Conservation (phyloP, 306 rosid species). For the Oemleria cerasiformis region DNA sequence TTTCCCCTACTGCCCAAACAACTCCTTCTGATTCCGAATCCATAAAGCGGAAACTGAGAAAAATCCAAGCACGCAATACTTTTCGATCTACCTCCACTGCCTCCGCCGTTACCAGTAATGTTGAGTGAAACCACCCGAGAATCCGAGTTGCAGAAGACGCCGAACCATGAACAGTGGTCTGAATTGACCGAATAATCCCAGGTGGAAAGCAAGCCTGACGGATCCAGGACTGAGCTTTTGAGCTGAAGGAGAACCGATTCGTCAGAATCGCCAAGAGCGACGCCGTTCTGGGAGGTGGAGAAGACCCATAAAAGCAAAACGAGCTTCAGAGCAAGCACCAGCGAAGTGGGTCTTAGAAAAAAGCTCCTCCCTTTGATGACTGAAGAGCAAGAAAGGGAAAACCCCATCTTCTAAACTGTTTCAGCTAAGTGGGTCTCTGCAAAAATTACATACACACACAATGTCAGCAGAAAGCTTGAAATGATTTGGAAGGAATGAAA, state of each 20-base stretch:
- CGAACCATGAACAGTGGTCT: slow-evolving; percentile 57
- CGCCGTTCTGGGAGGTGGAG: slow-evolving; percentile 12
- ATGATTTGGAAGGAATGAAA: background rate
- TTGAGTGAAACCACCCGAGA: slow-evolving; percentile 66
- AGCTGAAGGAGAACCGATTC: slow-evolving; percentile 63
- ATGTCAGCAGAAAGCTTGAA: slow-evolving; percentile 1
- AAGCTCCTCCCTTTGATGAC: slow-evolving; percentile 46
- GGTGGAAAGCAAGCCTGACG: slow-evolving; percentile 50
- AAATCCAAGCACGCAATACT: slow-evolving; percentile 41
- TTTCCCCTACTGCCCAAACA: slow-evolving; percentile 44
- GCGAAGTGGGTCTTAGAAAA: slow-evolving; percentile 19
- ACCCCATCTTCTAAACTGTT: slow-evolving; percentile 54
- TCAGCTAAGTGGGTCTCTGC: background rate
- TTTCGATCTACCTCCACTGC: slow-evolving; percentile 29
- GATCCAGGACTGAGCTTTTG: slow-evolving; percentile 62
- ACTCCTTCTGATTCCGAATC: slow-evolving; percentile 61
- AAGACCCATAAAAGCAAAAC: slow-evolving; percentile 22
- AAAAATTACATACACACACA: slow-evolving; percentile 3
- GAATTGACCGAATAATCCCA: slow-evolving; percentile 39
- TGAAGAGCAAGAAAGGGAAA: slow-evolving; percentile 35
- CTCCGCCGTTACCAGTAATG: slow-evolving; percentile 59
- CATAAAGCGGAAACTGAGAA: slow-evolving; percentile 62
- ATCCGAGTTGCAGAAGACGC: slow-evolving; percentile 59
- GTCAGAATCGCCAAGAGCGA: slow-evolving; percentile 48
- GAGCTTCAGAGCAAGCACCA: slow-evolving; percentile 21